These are phyloP conservation scores for Protomyces macrosporus DNA, from an alignment of 1,139 yeast species.

Conservation along the genomic window DNA sequence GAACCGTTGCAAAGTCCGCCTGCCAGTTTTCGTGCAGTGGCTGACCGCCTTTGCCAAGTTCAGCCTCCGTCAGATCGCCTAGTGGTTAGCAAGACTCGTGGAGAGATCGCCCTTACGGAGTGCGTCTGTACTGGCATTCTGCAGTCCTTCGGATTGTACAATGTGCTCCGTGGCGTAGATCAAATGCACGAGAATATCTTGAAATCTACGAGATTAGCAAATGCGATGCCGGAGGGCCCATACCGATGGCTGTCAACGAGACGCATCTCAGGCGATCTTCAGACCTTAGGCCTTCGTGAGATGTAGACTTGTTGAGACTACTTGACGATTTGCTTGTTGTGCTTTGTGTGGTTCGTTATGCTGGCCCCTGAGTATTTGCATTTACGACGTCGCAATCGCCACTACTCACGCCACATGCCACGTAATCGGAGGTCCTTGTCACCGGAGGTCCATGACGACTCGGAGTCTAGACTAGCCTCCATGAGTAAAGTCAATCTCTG, in stretches of 20 bases:
- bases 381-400: too few species aligned
- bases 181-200: not conserved
- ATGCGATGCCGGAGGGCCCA: too few species aligned
- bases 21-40: not conserved
- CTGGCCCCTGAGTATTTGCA: not conserved
- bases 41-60: not conserved
- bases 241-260: too few species aligned
- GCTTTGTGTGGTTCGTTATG: too few species aligned
- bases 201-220: not conserved
- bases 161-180: not conserved
- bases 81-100: not conserved
- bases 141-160: not conserved
- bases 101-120: too few species aligned
- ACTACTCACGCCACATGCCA: too few species aligned
- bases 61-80: not conserved
- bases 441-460: not conserved
- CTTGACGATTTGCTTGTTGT: too few species aligned
- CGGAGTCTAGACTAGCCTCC: not conserved
- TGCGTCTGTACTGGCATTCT: not conserved
- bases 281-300: too few species aligned
- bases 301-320: too few species aligned
- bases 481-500: conserved; percentile 7
- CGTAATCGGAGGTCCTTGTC: not conserved
- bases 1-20: not conserved
- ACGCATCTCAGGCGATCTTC: too few species aligned